phyloP scores from a whole-genome alignment of 495 filamentous ascomycete species.

The Tuber borchii region DNA sequence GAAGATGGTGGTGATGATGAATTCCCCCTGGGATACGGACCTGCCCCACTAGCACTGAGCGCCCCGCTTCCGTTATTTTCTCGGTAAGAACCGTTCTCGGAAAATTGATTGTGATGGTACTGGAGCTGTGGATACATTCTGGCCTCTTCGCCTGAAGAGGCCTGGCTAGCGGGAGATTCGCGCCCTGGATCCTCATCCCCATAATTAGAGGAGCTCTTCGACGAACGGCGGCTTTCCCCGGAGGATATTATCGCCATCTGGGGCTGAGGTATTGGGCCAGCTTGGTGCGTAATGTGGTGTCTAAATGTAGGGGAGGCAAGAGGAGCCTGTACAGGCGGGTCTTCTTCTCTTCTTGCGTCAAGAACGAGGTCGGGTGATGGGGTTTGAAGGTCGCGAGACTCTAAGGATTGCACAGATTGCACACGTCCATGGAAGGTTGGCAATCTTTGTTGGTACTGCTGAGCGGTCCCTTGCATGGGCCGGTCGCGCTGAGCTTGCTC shows the following conservation, averaged over 20 bases:
- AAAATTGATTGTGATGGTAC: slow-evolving; percentile 50
- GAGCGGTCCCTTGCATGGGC: slow-evolving; percentile 31
- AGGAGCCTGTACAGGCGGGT: slow-evolving; percentile 33
- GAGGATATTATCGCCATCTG: slow-evolving; percentile 47
- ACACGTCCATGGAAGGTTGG: slow-evolving; percentile 38
- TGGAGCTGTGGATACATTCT: slow-evolving; percentile 47
- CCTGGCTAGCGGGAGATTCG: slow-evolving; percentile 33
- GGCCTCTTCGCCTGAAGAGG: slow-evolving; percentile 22
- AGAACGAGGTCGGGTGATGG: slow-evolving; percentile 37
- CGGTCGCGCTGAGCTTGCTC: slow-evolving; percentile 27
- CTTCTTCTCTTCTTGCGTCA: slow-evolving; percentile 21
- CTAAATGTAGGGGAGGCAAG: slow-evolving; percentile 33
- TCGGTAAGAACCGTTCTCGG: slow-evolving; percentile 11
- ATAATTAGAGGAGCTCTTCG: slow-evolving; percentile 28
- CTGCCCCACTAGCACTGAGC: slow-evolving; percentile 11
- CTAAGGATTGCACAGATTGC: slow-evolving; percentile 37
- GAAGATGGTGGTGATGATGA: slow-evolving; percentile 36
- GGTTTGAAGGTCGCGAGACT: slow-evolving; percentile 33
- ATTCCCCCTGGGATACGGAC: slow-evolving; percentile 28
- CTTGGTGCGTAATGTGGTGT: slow-evolving; percentile 42
- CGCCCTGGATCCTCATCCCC: slow-evolving; percentile 17
- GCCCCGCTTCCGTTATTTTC: slow-evolving; percentile 17
- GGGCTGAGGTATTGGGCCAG: slow-evolving; percentile 44
- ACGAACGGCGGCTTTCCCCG: slow-evolving; percentile 43
- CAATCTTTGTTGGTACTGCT: slow-evolving; percentile 36